Evolutionary conservation across 495 filamentous ascomycete genomes (phyloP).

Genomic region (Podospora sp.): DNA sequence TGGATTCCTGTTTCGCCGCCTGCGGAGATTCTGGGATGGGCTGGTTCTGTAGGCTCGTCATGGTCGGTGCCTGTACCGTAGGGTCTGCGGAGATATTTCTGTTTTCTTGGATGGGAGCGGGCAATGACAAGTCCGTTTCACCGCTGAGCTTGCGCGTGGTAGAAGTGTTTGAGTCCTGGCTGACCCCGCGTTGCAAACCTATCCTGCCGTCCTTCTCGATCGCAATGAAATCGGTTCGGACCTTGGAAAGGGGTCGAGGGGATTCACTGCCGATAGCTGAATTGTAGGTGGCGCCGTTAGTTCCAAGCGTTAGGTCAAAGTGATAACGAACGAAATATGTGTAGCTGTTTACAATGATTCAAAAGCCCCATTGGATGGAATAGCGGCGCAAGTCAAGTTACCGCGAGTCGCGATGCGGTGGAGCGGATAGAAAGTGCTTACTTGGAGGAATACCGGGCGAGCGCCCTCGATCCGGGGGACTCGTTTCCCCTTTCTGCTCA

Average conservation of each 20-base stretch:
- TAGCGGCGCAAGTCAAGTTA: not conserved
- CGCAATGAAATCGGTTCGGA: conserved; percentile 81
- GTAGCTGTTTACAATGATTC: not conserved
- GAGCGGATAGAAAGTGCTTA: conserved; percentile 28
- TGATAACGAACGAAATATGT: not conserved
- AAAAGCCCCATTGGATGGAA: not conserved
- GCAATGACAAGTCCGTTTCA: conserved; percentile 38
- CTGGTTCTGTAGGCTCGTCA: conserved; percentile 38
- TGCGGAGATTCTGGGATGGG: conserved; percentile 40
- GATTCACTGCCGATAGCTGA: conserved; percentile 32
- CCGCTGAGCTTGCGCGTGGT: conserved; percentile 40
- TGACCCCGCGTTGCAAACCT: conserved; percentile 45
- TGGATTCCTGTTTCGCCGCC: conserved; percentile 17
- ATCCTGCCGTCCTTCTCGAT: conserved; percentile 66
- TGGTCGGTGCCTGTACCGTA: conserved; percentile 33
- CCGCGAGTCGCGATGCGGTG: not conserved
- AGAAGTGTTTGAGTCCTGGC: conserved; percentile 46
- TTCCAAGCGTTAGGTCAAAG: not conserved
- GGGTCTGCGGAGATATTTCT: conserved; percentile 36
- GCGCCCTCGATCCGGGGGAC: conserved; percentile 72
- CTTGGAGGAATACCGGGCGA: conserved; percentile 58
- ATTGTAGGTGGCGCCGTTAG: not conserved
- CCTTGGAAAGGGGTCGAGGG: conserved; percentile 70
- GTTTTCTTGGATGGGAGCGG: conserved; percentile 32
- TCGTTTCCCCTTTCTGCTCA: conserved; percentile 67